phyloP scores from a whole-genome alignment of 805 yeast genomes.

The Saccharomycopsis sp. region DNA sequence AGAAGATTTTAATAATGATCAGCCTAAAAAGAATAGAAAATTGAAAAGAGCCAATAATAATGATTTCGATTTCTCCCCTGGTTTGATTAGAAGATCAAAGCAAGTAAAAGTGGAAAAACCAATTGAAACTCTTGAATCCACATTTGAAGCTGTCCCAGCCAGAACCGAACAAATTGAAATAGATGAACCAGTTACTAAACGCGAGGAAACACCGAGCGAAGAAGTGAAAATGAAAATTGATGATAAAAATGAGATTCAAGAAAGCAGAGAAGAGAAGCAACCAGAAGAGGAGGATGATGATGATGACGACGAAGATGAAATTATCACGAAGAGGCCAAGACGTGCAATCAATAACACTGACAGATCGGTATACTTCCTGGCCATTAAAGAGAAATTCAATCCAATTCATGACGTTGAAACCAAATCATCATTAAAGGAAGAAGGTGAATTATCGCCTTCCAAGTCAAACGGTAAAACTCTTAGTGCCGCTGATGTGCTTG shows the following conservation, averaged over 20 bases:
- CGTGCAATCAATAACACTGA: conserved; percentile 36
- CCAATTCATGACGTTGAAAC: not conserved
- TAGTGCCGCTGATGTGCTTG: conserved; percentile 30
- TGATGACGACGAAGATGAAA: conserved; percentile 53
- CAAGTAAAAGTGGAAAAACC: conserved; percentile 20
- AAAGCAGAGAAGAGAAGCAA: not conserved
- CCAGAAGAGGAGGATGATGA: conserved; percentile 30
- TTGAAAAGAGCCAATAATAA: conserved; percentile 15
- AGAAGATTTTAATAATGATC: conserved; percentile 41
- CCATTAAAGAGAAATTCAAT: conserved; percentile 20
- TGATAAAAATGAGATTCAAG: not conserved
- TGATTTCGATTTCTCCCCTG: not conserved
- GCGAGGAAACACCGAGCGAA: not conserved
- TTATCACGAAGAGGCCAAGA: conserved; percentile 46
- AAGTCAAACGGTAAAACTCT: conserved; percentile 23
- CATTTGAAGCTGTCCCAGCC: too few species aligned
- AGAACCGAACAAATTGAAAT: too few species aligned
- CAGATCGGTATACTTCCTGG: conserved; percentile 36
- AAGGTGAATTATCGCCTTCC: too few species aligned
- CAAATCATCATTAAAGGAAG: too few species aligned
- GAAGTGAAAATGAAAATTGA: not conserved
- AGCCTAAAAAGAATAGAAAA: conserved; percentile 13
- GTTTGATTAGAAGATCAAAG: not conserved
- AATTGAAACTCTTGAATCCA: too few species aligned
- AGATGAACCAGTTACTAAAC: not conserved